A percentile compares a stretch with the other conserved stretches of the same genome.
Conservation (phyloP, 1,284 basidiomycete genomes). For the Trametes pubescens region DNA sequence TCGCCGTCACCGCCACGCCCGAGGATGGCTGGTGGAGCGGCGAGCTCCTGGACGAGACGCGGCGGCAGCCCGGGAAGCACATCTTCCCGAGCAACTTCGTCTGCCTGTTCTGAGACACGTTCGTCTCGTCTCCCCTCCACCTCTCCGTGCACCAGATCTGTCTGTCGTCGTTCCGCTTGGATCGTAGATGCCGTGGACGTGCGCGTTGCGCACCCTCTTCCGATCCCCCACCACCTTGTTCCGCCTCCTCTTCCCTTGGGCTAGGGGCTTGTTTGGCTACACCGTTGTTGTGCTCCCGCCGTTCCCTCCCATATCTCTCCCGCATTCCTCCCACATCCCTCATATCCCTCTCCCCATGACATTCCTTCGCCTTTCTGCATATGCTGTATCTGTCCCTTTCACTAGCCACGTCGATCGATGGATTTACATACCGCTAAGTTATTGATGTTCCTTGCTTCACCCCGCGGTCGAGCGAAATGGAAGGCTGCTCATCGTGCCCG, state of each 20-base stretch:
- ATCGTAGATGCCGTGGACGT: slow-evolving; percentile 11
- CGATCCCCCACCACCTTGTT: background rate
- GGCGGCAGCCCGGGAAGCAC: slow-evolving; percentile 80
- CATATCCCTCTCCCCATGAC: background rate
- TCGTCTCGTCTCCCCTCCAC: background rate
- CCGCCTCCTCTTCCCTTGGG: background rate
- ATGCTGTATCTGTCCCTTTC: slow-evolving; percentile 26
- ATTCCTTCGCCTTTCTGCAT: slow-evolving; percentile 1
- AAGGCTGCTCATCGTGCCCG: too few relatives aligned
- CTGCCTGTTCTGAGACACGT: slow-evolving; percentile 62
- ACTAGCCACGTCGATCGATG: slow-evolving; percentile 28
- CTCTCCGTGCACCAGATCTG: background rate
- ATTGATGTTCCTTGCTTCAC: slow-evolving; percentile 18
- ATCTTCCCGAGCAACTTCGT: slow-evolving; percentile 96
- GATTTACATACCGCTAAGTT: slow-evolving; percentile 31
- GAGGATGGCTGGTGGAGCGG: slow-evolving; percentile 97
- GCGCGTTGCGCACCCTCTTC: slow-evolving; percentile 3
- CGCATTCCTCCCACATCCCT: too few relatives aligned
- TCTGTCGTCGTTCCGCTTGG: background rate
- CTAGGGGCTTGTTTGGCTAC: slow-evolving; percentile 1
- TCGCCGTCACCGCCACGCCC: slow-evolving; percentile 90
- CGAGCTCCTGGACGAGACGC: slow-evolving; percentile 83
- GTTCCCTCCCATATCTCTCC: background rate
- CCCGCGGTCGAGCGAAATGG: background rate
- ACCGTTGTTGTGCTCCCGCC: slow-evolving; percentile 1